Base-by-base conservation (phyloP, 1,284 basidiomycete genomes). In the Tilletia indica region DNA sequence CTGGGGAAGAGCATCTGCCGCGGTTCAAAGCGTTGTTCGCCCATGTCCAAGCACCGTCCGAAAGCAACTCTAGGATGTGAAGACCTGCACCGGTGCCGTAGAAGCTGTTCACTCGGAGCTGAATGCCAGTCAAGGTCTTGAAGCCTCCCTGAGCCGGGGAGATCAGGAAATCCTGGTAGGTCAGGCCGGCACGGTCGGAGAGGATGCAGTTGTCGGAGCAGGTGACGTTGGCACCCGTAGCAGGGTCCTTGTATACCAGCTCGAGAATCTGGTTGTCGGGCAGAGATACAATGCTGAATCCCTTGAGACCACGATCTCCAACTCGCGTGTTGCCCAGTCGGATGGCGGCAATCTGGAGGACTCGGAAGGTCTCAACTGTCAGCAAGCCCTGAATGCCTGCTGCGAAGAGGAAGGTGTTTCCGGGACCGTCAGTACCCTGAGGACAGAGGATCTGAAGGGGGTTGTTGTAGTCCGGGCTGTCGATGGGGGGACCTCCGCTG, bases 261-360 rank as follows among this genome's bases (percentile, higher is more conserved):
- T 89, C 89, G 80, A 90, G 90, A 31, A 93, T 89, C 2, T 87
- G 88, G 82, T 97, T 95, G 85, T 95, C 93, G 0, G 96, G 94
- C 74, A 94, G 90, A 16, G 93, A 91, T 76, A 67, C 74, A 76
- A 74, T 71, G 93, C 89, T 91, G 85, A 99, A 99, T 2, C 87
- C 88, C 21, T 89, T 92, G 0, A 94, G 94, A 25, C 93, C 92
- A 74, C 92, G 90, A 63, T 90, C 89, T 67, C 88, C 86, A 73
- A 90, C 87, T 83, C 94, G 93, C 0, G 93, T 94, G 86, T 99
- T 98, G 39, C 93, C 94, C 51, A 99, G 86, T 58, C 96, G 90
- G 66, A 98, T 85, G 11, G 95, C 96, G 70, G 88, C 89, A 2
- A 89, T 91, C 70, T 88, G 89, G 73, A 92, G 88, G 78, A 88